Conservation (phyloP, 208 protist species). For the Wallacemonas rigidus region DNA sequence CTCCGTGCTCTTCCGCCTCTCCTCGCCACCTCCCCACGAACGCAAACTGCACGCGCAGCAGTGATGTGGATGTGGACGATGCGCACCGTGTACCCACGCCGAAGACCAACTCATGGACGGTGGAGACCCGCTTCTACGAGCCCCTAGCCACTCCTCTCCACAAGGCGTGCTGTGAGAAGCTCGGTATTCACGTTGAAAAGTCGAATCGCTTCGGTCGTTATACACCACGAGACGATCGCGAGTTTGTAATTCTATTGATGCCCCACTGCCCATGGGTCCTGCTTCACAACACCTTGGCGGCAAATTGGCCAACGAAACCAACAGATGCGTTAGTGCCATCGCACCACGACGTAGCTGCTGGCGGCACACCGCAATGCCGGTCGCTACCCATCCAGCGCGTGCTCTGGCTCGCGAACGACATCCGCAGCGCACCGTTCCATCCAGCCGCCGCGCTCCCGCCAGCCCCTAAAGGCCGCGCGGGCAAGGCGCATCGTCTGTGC, state of each 20-base stretch:
- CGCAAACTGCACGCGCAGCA: too few species aligned
- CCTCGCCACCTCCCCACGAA: too few species aligned
- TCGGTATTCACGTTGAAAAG: conserved; percentile 45
- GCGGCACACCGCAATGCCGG: not conserved
- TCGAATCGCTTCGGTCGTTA: conserved; percentile 50
- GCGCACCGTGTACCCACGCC: not conserved
- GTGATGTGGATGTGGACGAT: too few species aligned
- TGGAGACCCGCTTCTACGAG: conserved; percentile 20
- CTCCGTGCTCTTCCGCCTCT: too few species aligned
- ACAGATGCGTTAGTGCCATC: not conserved
- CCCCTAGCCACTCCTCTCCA: conserved; percentile 30
- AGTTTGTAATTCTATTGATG: conserved; percentile 57
- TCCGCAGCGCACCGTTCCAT: conserved; percentile 19
- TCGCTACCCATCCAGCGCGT: conserved; percentile 26
- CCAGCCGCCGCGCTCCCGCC: too few species aligned
- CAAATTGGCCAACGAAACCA: conserved; percentile 31
- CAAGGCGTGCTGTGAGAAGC: conserved; percentile 35
- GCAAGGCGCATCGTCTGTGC: conserved; percentile 9
- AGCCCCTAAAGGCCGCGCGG: not conserved
- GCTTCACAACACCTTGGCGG: conserved; percentile 57
- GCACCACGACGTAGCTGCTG: not conserved
- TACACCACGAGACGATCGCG: conserved; percentile 8
- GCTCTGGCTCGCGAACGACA: conserved; percentile 54
- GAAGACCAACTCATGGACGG: not conserved
- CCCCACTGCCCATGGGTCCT: conserved; percentile 69